Base-by-base conservation (phyloP, 2,329 filamentous ascomycete genomes). In the Sporothrix mexicana region DNA sequence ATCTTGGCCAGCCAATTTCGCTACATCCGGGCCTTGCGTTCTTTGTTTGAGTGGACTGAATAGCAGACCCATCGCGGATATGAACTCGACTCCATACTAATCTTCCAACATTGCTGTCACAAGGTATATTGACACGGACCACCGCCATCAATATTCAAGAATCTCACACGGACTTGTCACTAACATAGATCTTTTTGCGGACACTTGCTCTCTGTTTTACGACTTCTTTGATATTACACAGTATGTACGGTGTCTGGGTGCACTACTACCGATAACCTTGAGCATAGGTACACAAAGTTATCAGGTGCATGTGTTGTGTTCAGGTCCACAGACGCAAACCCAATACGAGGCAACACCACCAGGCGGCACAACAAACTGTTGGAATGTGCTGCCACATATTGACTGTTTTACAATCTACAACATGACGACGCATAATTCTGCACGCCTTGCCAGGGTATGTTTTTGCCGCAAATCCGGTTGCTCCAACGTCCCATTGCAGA, bases 361-460 rank as follows among this genome's bases (percentile, higher is more conserved):
- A n/a, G 36, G 59, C 45, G 17, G 41, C 61, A 64, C 20, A 25
- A 64, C 61, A 47, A 66, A 41, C n/a, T 25, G 36, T 7, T 47
- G 41, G 61, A 66, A 66, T 66, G 61, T 25, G 61, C 61, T 66
- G 61, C 41, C 61, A 66, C 61, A 66, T 66, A 41, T 15, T 62
- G 9, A 47, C n/a, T 47, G 59, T 25, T 66, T 47, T 66, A 20
- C 59, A 17, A 17, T 41, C 13, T 41, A 17, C 20, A 36, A 7
- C 30, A 36, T 36, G 30, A 36, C 30, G 30, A 36, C 30, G 30
- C 30, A 5, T 7, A 36, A 36, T 4, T 36, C 30, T 36, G 30
- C 61, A 47, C 12, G 61, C 61, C 41, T 66, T 47, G 41, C 17
- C 36, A 45, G 25, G 61, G 36, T 36, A n/a, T 12, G 30, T 64